phyloP scores from a whole-genome alignment of 1,139 yeast genomes.

The Hansenula sp. region DNA sequence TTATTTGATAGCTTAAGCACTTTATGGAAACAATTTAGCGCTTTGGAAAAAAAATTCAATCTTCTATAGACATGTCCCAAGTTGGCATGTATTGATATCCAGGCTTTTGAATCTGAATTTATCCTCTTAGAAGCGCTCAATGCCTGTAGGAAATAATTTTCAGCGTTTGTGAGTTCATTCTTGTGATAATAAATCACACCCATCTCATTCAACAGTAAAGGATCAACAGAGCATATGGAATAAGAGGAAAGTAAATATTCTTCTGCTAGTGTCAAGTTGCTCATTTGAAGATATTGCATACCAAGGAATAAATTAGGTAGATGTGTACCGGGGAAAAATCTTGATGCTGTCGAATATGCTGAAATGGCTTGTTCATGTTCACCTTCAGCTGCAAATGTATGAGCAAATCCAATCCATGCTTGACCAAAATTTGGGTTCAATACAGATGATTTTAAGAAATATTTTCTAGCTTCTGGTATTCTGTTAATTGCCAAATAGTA shows the following conservation, averaged over 20 bases:
- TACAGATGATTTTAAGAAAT: slow-evolving; percentile 85
- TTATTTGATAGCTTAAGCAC: slow-evolving; percentile 66
- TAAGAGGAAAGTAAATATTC: slow-evolving; percentile 79
- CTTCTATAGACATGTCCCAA: slow-evolving; percentile 88
- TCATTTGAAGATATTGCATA: slow-evolving; percentile 92
- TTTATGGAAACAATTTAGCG: slow-evolving; percentile 71
- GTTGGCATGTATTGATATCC: slow-evolving; percentile 85
- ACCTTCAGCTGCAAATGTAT: slow-evolving; percentile 95
- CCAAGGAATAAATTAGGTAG: slow-evolving; percentile 88
- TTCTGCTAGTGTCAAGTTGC: slow-evolving; percentile 75
- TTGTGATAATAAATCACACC: slow-evolving; percentile 88
- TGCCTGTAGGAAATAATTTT: slow-evolving; percentile 68
- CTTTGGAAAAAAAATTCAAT: slow-evolving; percentile 54
- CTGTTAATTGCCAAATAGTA: slow-evolving; percentile 78
- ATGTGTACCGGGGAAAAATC: slow-evolving; percentile 93
- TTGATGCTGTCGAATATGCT: slow-evolving; percentile 93
- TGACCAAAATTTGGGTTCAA: slow-evolving; percentile 88
- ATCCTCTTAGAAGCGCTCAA: slow-evolving; percentile 62
- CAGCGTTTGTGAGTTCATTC: slow-evolving; percentile 64
- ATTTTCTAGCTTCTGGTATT: slow-evolving; percentile 78
- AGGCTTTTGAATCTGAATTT: slow-evolving; percentile 76
- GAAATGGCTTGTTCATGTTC: slow-evolving; percentile 98
- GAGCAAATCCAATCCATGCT: slow-evolving; percentile 99
- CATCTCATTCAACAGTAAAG: slow-evolving; percentile 80
- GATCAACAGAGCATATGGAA: slow-evolving; percentile 79